Percentiles rank a stretch among this genome's conserved stretches.
Conservation (phyloP, 2,329 filamentous ascomycete species). For the Paracorniculantispora psalliotae region DNA sequence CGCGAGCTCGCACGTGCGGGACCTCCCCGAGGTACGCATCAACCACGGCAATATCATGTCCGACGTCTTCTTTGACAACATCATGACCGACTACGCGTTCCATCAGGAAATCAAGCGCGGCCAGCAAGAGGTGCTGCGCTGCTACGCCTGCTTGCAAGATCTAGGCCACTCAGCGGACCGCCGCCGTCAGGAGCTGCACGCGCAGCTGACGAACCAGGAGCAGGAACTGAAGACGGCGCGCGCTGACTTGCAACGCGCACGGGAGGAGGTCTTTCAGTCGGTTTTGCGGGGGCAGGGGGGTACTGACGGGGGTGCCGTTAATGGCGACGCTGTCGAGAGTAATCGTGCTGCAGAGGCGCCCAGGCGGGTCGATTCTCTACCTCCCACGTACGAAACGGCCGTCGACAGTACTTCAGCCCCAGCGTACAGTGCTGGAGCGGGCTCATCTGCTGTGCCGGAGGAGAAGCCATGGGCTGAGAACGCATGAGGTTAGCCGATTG, state of each 20-base stretch:
- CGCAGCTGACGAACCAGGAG: slow-evolving; percentile 27
- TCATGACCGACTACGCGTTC: slow-evolving; percentile 48
- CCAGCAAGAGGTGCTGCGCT: slow-evolving; percentile 31
- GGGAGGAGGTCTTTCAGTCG: slow-evolving; percentile 32
- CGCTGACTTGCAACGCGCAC: slow-evolving; percentile 37
- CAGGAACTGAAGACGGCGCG: slow-evolving; percentile 29
- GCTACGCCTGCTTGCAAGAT: slow-evolving; percentile 26
- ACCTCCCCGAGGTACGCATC: slow-evolving; percentile 38
- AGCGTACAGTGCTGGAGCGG: not conserved
- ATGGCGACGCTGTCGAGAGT: not conserved
- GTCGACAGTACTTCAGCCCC: not conserved
- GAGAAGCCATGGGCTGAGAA: not conserved
- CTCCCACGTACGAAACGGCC: not conserved
- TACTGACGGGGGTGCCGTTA: not conserved
- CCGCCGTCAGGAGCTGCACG: slow-evolving; percentile 24
- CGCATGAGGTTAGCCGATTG: too few relatives aligned
- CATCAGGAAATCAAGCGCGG: slow-evolving; percentile 46
- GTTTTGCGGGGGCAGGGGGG: slow-evolving; percentile 15
- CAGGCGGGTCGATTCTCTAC: not conserved
- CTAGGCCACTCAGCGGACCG: slow-evolving; percentile 29
- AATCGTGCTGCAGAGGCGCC: not conserved
- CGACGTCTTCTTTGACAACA: slow-evolving; percentile 52
- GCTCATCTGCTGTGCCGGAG: not conserved
- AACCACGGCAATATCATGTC: slow-evolving; percentile 41
- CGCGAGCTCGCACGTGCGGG: slow-evolving; percentile 32